Percentiles rank a stretch among this genome's conserved stretches.
Evolutionary conservation across 257 asterid genomes (phyloP).

Genomic region (Solanum lycopersicoides): DNA sequence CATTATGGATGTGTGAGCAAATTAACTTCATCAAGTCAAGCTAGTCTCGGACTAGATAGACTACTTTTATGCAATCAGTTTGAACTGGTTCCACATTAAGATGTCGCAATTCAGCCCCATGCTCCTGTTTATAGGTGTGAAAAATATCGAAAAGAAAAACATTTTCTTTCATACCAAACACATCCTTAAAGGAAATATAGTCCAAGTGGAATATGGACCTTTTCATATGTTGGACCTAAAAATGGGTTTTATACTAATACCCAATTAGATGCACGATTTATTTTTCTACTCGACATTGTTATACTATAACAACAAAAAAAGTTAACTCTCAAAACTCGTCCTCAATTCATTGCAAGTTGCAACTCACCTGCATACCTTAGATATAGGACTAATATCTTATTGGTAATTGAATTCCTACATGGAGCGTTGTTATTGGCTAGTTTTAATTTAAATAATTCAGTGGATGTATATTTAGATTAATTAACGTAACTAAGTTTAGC

Average conservation of each 20-base stretch:
- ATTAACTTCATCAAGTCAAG: conserved; percentile 68
- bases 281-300: too few relatives aligned
- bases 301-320: too few relatives aligned
- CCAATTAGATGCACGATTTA: too few relatives aligned
- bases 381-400: too few relatives aligned
- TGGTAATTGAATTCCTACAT: too few relatives aligned
- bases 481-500: too few relatives aligned
- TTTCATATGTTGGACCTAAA: background rate
- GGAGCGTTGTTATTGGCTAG: too few relatives aligned
- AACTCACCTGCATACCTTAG: too few relatives aligned
- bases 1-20: conserved; percentile 67
- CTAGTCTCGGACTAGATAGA: conserved; percentile 79
- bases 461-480: too few relatives aligned
- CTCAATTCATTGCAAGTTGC: too few relatives aligned
- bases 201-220: background rate
- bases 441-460: too few relatives aligned
- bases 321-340: too few relatives aligned
- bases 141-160: background rate
- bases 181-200: background rate
- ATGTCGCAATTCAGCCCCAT: conserved; percentile 82
- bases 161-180: background rate
- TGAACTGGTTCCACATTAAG: conserved; percentile 76
- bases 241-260: background rate
- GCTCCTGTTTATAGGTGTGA: conserved; percentile 43
- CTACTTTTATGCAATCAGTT: conserved; percentile 75